phyloP scores from a whole-genome alignment of 768 basidiomycete genomes.

The Imleria badia region DNA sequence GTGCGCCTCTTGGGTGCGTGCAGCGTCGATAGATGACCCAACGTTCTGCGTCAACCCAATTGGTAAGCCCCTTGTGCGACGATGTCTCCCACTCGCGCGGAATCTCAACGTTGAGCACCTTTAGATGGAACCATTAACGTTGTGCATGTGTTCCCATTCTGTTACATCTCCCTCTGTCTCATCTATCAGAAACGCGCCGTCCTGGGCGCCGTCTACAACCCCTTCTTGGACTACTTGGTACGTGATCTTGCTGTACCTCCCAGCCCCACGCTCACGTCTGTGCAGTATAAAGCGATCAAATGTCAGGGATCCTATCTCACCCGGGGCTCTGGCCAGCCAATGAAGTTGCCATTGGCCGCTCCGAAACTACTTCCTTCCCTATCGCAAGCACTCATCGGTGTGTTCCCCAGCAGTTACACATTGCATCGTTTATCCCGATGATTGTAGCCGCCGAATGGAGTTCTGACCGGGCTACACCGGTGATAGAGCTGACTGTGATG shows the following conservation, averaged over 20 bases:
- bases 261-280: neutral
- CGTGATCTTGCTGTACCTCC: neutral
- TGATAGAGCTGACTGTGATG: too few species aligned
- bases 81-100: neutral
- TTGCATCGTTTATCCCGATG: neutral
- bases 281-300: conserved; percentile 72
- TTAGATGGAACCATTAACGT: conserved; percentile 88
- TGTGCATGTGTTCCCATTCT: conserved; percentile 81
- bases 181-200: conserved; percentile 76
- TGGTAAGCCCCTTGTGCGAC: conserved; percentile 47
- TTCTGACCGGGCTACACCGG: conserved; percentile 60
- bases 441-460: conserved; percentile 84
- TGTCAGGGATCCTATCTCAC: conserved; percentile 79
- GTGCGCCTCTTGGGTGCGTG: conserved; percentile 69
- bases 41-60: conserved; percentile 98
- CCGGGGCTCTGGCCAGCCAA: conserved; percentile 43
- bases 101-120: conserved; percentile 30
- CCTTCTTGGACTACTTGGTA: conserved; percentile 80
- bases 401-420: neutral
- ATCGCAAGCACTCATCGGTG: conserved; percentile 66
- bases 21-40: conserved; percentile 77
- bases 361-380: conserved; percentile 50
- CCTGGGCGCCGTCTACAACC: conserved; percentile 89
- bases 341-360: conserved; percentile 62
- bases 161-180: conserved; percentile 87